These are phyloP conservation scores for Xanthoparmelia taractica DNA, from an alignment of 495 filamentous ascomycete species.

Conservation along the genomic window DNA sequence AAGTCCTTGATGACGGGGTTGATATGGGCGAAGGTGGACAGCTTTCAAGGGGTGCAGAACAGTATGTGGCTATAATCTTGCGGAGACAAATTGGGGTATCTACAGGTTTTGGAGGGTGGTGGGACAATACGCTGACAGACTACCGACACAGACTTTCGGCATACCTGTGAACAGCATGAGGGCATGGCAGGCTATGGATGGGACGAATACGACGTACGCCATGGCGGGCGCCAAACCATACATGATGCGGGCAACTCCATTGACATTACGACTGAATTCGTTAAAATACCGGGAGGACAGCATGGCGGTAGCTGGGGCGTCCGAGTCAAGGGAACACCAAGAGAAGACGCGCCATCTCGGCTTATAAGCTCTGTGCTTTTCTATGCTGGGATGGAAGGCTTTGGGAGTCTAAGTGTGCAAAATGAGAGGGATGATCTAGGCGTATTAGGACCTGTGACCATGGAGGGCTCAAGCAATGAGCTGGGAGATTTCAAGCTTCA, in stretches of 20 bases:
- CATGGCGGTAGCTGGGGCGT: slow-evolving; percentile 90
- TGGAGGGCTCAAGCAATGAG: slow-evolving; percentile 63
- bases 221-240: slow-evolving; percentile 80
- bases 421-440: slow-evolving; percentile 49
- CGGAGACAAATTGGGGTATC: background rate
- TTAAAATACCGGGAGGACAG: slow-evolving; percentile 83
- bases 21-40: slow-evolving; percentile 85
- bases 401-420: slow-evolving; percentile 55
- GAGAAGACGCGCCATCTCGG: slow-evolving; percentile 54
- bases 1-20: slow-evolving; percentile 76
- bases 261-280: slow-evolving; percentile 84
- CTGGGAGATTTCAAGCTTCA: slow-evolving; percentile 81
- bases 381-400: slow-evolving; percentile 71
- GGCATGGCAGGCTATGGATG: slow-evolving; percentile 94
- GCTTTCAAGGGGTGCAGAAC: slow-evolving; percentile 65
- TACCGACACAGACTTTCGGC: slow-evolving; percentile 58
- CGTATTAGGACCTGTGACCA: slow-evolving; percentile 62
- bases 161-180: slow-evolving; percentile 94
- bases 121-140: background rate
- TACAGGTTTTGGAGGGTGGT: no score
- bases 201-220: slow-evolving; percentile 88
- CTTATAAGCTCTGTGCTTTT: slow-evolving; percentile 73
- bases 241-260: slow-evolving; percentile 80
- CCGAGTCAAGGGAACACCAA: slow-evolving; percentile 73
- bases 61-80: slow-evolving; percentile 47